Base-by-base conservation (phyloP, 305 asterid species). In the Fraxinus platypoda region DNA sequence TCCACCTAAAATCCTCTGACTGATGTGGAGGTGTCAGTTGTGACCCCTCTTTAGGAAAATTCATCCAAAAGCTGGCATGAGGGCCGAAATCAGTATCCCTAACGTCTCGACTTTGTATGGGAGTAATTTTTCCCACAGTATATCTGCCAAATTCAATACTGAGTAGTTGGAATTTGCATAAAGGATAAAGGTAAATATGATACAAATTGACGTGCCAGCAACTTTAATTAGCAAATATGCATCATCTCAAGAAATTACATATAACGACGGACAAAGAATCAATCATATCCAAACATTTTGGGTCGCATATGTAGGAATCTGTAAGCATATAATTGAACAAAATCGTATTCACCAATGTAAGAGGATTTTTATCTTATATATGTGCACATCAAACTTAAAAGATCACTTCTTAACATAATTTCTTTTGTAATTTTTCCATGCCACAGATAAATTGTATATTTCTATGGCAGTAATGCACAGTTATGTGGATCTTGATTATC, bases 1-100 rank as follows among this genome's bases (percentile, higher is more conserved):
- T 97, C 99, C 99, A 97, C 91, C 87, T 94, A 89, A 97, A 97
- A 91, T 93, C 98, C 33, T 93, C 99, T 9, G 99, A 95, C 81
- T 92, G 98, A 83, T 95, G 99, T 19, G 91, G 80, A 59, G 99
- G 99, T 71, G 99, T 93, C 85, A 93, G 82, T 81, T 95, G 97
- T 64, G 98, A 97, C 35, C 99, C 98, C 82, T 85, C 95, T 82
- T 90, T 95, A 12, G 98, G 98, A 85, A 97, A 97, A 76, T 87
- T 85, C 99, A 97, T 97, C 98, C 97, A 93, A 84, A 97, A 93
- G 92, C 96, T 91, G 78, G 99, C 99, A 71, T 89, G 93, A 12
- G 91, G 84, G 34, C 98, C 98, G 78, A 97, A 97, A 91, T 97
- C 99, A 15, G 97, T 84, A 49, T 85, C 83, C 85, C 99, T 88